These are phyloP conservation scores for Chamaenerion angustifolium DNA, from an alignment of 345 rosid species.

Conservation along the genomic window DNA sequence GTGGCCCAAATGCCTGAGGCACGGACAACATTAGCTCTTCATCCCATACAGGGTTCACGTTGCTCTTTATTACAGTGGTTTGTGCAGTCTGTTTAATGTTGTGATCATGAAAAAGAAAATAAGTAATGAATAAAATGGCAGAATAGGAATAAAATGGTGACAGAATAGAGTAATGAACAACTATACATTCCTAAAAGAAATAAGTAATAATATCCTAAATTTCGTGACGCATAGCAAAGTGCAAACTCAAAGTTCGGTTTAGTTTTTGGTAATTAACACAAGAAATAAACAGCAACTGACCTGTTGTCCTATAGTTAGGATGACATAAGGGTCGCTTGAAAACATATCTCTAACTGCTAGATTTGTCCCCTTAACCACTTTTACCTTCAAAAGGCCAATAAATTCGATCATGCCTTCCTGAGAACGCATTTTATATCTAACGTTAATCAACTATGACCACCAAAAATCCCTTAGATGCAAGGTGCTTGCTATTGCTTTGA, in stretches of 20 bases:
- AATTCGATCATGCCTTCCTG: constrained; percentile 87
- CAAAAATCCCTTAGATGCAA: no score
- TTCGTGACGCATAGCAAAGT: no score
- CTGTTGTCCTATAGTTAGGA: constrained; percentile 73
- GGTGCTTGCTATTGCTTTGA: not conserved
- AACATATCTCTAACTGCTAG: constrained; percentile 87
- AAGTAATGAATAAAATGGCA: no score
- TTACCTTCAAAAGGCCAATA: constrained; percentile 77
- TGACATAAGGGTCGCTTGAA: constrained; percentile 90
- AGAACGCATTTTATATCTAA: constrained; percentile 15
- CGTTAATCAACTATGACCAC: not conserved
- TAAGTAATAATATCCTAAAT: no score
- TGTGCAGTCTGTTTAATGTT: constrained; percentile 32
- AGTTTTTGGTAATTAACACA: no score
- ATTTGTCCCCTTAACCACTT: constrained; percentile 54
- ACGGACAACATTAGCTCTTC: constrained; percentile 79
- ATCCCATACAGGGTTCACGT: constrained; percentile 73
- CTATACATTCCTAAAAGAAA: no score
- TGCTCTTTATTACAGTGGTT: constrained; percentile 39
- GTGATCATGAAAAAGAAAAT: no score
- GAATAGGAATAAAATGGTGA: no score
- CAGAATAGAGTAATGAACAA: no score
- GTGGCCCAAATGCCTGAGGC: constrained; percentile 43
- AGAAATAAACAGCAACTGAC: constrained; percentile 18
- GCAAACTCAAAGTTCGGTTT: no score